Percentiles rank a stretch among this genome's conserved stretches.
These are phyloP conservation scores for Debaryomycetaceae sp. DNA, from an alignment of 1,139 yeast genomes.

Conservation along the genomic window DNA sequence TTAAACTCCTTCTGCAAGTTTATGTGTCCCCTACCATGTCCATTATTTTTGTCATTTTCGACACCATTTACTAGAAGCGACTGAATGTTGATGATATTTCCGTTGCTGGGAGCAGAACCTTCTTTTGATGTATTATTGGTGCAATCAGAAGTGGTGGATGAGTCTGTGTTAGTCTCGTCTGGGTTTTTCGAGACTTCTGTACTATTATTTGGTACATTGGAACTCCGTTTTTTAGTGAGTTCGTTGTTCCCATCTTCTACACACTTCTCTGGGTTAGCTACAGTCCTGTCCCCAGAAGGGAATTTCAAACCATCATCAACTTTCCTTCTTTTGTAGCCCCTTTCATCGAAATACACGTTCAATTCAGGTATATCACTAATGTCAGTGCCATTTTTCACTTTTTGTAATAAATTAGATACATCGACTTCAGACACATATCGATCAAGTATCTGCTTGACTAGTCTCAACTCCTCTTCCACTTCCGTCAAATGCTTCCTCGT, in stretches of 20 bases:
- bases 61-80: neutral
- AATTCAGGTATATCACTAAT: constrained; percentile 7
- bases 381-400: constrained; percentile 13
- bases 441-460: constrained; percentile 5
- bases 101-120: neutral
- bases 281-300: neutral
- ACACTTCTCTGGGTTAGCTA: neutral
- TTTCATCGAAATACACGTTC: neutral
- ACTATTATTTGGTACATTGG: neutral
- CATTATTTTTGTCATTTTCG: neutral
- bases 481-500: constrained; percentile 18
- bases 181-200: neutral
- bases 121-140: neutral
- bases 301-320: neutral
- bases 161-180: neutral
- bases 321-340: neutral
- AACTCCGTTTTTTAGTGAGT: neutral
- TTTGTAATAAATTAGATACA: constrained; percentile 5
- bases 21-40: neutral
- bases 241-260: neutral
- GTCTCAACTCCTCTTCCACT: constrained; percentile 13
- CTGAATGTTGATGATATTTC: neutral
- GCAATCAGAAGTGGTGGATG: neutral
- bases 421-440: constrained; percentile 10
- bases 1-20: neutral